phyloP scores from a whole-genome alignment of 768 basidiomycete species.

The Rhodotorula paludigena region DNA sequence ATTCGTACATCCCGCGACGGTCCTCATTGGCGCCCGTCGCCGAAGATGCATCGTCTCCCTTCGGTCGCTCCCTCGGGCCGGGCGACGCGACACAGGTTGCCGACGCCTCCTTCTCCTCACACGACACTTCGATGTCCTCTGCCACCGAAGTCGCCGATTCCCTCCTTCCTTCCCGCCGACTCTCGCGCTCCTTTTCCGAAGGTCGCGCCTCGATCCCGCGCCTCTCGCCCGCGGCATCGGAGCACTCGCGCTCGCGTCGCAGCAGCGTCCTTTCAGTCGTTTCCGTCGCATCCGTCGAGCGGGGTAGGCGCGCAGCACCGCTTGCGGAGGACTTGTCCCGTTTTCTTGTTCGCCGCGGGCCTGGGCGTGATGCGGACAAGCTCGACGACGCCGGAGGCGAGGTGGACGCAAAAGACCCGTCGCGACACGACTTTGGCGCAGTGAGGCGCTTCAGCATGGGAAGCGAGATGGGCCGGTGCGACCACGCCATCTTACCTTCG shows the following conservation, averaged over 20 bases:
- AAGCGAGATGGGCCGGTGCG: slow-evolving; percentile 1
- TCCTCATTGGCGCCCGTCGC: neutral
- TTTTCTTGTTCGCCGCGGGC: neutral
- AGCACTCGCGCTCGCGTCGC: neutral
- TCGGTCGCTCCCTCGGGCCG: too few relatives aligned
- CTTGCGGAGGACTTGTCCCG: neutral
- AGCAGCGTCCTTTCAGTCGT: slow-evolving; percentile 1
- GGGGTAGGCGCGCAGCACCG: neutral
- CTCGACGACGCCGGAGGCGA: neutral
- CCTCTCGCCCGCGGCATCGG: neutral
- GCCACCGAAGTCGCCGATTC: neutral
- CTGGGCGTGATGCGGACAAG: neutral
- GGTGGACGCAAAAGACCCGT: too few relatives aligned
- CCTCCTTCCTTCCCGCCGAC: neutral
- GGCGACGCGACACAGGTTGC: too few relatives aligned
- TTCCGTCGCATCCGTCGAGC: slow-evolving; percentile 4
- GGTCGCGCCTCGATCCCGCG: neutral
- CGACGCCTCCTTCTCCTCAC: neutral
- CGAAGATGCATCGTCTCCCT: neutral
- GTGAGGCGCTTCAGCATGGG: slow-evolving; percentile 2
- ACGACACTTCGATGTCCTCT: neutral
- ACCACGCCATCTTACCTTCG: neutral
- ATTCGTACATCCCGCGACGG: neutral
- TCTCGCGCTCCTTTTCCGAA: neutral
- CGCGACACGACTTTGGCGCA: neutral